Conservation (phyloP, 1,139 yeast species). For the Geotrichum siamense region DNA sequence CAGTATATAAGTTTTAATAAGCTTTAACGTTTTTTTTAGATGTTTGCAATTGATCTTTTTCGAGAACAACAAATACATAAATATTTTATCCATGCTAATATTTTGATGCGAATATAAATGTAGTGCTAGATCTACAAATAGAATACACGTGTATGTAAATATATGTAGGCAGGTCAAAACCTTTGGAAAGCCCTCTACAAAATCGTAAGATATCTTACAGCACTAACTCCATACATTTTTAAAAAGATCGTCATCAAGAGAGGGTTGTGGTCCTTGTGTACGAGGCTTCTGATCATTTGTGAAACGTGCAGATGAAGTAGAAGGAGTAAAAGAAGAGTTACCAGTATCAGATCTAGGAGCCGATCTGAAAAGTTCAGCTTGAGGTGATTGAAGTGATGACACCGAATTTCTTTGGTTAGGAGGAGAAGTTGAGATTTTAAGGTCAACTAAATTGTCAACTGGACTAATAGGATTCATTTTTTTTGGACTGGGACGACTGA, state of each 20-base stretch:
- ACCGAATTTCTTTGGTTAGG: not conserved
- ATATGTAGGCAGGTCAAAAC: too few species aligned
- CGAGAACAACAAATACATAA: too few species aligned
- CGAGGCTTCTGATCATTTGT: not conserved
- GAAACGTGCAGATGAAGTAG: conserved; percentile 26
- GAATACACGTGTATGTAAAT: too few species aligned
- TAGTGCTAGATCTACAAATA: too few species aligned
- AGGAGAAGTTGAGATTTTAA: not conserved
- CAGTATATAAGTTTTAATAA: too few species aligned
- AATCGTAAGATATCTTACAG: too few species aligned
- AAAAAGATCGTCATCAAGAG: conserved; percentile 55
- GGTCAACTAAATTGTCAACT: not conserved
- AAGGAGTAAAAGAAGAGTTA: conserved; percentile 22
- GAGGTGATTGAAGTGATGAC: too few species aligned
- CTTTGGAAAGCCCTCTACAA: too few species aligned
- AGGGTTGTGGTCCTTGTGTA: not conserved
- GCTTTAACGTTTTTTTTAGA: too few species aligned
- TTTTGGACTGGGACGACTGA: not conserved
- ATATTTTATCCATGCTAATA: too few species aligned
- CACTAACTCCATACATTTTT: conserved; percentile 60
- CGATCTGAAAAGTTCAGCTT: not conserved
- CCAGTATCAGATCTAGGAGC: not conserved
- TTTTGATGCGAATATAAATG: too few species aligned
- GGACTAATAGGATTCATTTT: not conserved
- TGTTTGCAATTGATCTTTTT: too few species aligned